Conservation (phyloP, 169 alveolate species). For the Plasmodium falciparum region DNA sequence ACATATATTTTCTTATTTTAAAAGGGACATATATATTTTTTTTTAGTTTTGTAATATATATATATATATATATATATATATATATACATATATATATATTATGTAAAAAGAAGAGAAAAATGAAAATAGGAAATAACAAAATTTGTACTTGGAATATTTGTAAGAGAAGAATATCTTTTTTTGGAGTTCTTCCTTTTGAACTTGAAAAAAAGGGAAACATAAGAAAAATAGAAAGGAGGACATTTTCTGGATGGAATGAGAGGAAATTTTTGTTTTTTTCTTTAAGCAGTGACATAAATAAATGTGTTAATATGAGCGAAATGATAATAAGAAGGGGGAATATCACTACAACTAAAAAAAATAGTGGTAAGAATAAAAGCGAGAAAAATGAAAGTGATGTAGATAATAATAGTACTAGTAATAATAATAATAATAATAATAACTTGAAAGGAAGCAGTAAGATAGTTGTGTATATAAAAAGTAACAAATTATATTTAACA, state of each 20-base stretch:
- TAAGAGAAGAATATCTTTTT: constrained; percentile 5
- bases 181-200: background rate
- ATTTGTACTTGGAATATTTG: constrained; percentile 4
- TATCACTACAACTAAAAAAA: no score
- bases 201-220: background rate
- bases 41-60: background rate
- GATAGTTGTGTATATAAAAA: background rate
- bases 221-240: constrained; percentile 1
- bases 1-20: background rate
- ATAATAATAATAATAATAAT: background rate
- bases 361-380: no score
- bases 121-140: constrained; percentile 8
- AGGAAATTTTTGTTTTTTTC: background rate
- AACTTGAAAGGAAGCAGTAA: background rate
- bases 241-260: background rate
- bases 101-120: constrained; percentile 4
- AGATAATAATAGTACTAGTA: no score
- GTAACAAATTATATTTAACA: constrained; percentile 29
- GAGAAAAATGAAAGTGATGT: no score
- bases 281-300: background rate
- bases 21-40: background rate
- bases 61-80: no score
- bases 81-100: background rate
- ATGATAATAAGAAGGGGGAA: background rate
- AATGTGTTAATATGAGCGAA: background rate